Conservation (phyloP, 495 filamentous ascomycete species). For the Friedmanniomyces simplex region DNA sequence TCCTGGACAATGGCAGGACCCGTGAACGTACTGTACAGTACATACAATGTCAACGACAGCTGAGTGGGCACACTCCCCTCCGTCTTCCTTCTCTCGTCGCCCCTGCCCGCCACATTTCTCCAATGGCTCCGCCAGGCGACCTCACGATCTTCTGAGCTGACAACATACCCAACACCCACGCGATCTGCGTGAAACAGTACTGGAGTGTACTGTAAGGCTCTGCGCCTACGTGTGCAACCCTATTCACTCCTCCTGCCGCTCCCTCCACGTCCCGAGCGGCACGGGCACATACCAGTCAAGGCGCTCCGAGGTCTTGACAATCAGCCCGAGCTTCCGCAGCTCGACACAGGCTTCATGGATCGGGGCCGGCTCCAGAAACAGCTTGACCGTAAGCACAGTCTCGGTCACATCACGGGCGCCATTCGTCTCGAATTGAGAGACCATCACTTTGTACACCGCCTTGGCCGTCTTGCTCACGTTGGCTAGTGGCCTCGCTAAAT, state of each 20-base stretch:
- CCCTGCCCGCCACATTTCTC: too few relatives aligned
- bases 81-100: too few relatives aligned
- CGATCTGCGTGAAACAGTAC: too few relatives aligned
- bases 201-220: too few relatives aligned
- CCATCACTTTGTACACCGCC: neutral
- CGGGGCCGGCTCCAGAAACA: neutral
- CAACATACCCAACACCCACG: too few relatives aligned
- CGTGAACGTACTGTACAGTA: too few relatives aligned
- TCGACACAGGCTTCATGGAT: neutral
- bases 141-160: too few relatives aligned
- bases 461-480: neutral
- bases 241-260: neutral
- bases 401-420: neutral
- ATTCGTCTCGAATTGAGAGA: neutral
- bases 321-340: neutral
- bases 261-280: neutral
- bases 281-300: neutral
- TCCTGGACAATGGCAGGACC: too few relatives aligned
- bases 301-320: neutral
- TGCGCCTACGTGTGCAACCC: too few relatives aligned
- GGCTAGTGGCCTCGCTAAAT: neutral
- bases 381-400: neutral
- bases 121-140: too few relatives aligned
- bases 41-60: too few relatives aligned
- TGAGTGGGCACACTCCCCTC: too few relatives aligned